Percentiles rank a stretch among this genome's conserved stretches.
phyloP scores from a whole-genome alignment of 2,329 filamentous ascomycete species.

The Drechslerella coelobrocha region DNA sequence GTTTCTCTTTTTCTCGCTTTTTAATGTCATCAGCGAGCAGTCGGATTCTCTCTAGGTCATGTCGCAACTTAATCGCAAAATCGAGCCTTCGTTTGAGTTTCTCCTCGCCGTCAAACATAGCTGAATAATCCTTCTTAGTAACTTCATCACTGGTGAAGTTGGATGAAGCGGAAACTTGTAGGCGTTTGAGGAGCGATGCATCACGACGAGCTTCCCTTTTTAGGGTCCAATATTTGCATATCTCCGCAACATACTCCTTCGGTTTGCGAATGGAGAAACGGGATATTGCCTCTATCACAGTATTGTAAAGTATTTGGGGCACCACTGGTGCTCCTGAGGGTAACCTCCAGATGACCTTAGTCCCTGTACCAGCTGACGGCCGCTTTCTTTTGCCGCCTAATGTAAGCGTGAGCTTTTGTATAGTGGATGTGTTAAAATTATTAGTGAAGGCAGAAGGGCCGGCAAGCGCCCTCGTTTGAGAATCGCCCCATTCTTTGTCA shows the following conservation, averaged over 20 bases:
- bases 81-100: conserved; percentile 82
- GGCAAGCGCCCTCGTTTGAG: conserved; percentile 79
- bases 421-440: conserved; percentile 57
- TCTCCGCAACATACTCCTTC: conserved; percentile 90
- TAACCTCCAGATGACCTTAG: conserved; percentile 79
- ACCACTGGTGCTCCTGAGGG: conserved; percentile 95
- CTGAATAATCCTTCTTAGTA: conserved; percentile 91
- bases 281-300: conserved; percentile 80
- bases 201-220: conserved; percentile 92
- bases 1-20: conserved; percentile 76
- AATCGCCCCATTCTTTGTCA: conserved; percentile 89
- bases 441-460: conserved; percentile 53
- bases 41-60: conserved; percentile 79
- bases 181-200: conserved; percentile 86
- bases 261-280: conserved; percentile 84
- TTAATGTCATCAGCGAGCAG: conserved; percentile 71
- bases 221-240: conserved; percentile 96
- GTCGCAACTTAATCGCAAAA: conserved; percentile 77
- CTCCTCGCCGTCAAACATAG: conserved; percentile 82
- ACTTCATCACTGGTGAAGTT: conserved; percentile 98
- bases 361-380: conserved; percentile 60
- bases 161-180: conserved; percentile 81
- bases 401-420: conserved; percentile 64
- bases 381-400: conserved; percentile 68
- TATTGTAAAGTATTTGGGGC: conserved; percentile 83